A percentile compares a stretch with the other conserved stretches of the same genome.
Evolutionary conservation across 129 eudicot species (phyloP).

Genomic region (Saposhnikovia divaricata): DNA sequence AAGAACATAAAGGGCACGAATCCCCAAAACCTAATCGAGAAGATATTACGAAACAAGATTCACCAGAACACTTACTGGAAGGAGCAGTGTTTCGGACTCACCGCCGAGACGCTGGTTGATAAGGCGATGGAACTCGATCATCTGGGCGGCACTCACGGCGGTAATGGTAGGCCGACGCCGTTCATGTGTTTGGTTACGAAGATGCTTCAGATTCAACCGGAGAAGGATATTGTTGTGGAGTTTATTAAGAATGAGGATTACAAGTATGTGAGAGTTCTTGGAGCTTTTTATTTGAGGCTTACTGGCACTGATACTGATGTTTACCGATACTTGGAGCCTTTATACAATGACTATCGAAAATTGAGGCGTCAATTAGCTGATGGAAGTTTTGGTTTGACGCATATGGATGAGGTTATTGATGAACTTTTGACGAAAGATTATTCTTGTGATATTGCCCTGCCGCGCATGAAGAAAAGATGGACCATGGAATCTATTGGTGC

Average conservation of each 20-base stretch:
- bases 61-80: conserved; percentile 83
- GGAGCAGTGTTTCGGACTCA: conserved; percentile 98
- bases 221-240: conserved; percentile 93
- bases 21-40: conserved; percentile 88
- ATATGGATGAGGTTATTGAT: conserved; percentile 90
- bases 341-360: conserved; percentile 89
- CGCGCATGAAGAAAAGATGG: conserved; percentile 90
- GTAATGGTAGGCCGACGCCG: conserved; percentile 83
- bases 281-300: conserved; percentile 86
- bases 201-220: conserved; percentile 99
- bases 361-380: conserved; percentile 55
- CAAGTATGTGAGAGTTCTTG: conserved; percentile 83
- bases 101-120: conserved; percentile 95
- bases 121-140: conserved; percentile 99
- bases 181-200: conserved; percentile 87
- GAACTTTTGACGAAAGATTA: conserved; percentile 91
- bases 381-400: conserved; percentile 74
- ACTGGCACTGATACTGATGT: conserved; percentile 91
- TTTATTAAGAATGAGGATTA: conserved; percentile 90
- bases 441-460: conserved; percentile 85
- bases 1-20: conserved; percentile 86
- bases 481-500: conserved; percentile 68
- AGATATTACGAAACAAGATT: conserved; percentile 78
- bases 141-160: conserved; percentile 83
- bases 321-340: conserved; percentile 81